phyloP scores from a whole-genome alignment of 176 grass and related monocot genomes.

The Triticum dicoccoides region DNA sequence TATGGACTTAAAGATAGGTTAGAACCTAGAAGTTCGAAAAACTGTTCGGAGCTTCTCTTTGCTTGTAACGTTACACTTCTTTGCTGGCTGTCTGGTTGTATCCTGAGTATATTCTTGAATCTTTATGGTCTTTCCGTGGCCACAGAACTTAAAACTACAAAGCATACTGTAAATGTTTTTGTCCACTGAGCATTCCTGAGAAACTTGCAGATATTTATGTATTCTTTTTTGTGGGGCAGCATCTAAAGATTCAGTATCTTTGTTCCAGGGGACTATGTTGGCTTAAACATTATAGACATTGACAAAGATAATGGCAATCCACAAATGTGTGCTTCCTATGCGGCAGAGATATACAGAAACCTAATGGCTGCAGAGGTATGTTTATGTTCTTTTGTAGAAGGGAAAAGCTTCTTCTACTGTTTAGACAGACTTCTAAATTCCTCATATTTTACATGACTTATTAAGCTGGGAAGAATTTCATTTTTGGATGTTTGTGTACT shows the following conservation, averaged over 20 bases:
- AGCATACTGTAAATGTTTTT: not conserved
- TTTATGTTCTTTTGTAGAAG: slow-evolving; percentile 11
- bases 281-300: slow-evolving; percentile 43
- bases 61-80: not conserved
- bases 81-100: not conserved
- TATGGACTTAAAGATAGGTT: not conserved
- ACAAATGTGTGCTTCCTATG: slow-evolving; percentile 62
- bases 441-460: slow-evolving; percentile 3
- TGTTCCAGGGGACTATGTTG: slow-evolving; percentile 38
- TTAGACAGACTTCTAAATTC: not conserved
- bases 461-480: not conserved
- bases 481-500: slow-evolving; percentile 7
- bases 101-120: not conserved
- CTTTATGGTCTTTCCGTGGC: too few relatives aligned
- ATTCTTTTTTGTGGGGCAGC: not conserved
- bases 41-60: not conserved
- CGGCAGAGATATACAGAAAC: slow-evolving; percentile 57
- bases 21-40: not conserved
- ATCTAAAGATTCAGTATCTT: slow-evolving; percentile 8
- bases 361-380: slow-evolving; percentile 64
- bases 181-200: not conserved
- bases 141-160: too few relatives aligned
- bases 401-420: not conserved
- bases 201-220: not conserved
- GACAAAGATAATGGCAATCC: slow-evolving; percentile 59